Base-by-base conservation (phyloP, 306 rosid species). In the Trichosanthes truncata region DNA sequence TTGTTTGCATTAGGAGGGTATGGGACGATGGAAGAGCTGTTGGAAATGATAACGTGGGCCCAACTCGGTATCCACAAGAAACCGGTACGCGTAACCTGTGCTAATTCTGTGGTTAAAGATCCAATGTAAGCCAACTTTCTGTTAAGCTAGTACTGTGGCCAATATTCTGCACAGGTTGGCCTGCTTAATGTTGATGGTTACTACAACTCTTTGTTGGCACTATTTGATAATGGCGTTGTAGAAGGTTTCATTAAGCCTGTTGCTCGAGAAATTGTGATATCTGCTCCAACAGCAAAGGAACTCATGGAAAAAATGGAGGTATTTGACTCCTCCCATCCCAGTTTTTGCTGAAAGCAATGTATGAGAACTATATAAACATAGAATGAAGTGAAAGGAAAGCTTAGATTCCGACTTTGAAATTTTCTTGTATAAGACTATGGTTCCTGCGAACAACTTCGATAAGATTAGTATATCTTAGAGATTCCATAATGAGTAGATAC, bases 31-130 rank as follows among this genome's bases (percentile, higher is more conserved):
- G 98, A 94, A 83, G 98, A 94, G 85, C 88, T 89, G 76, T 65
- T 94, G 89, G 97, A 92, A 88, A 90, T 94, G 92, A 94, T 94
- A 85, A 92, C 98, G 46, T 92, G 98, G 98, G 91, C 96, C 62
- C 98, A 94, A 72, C 96, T 94, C 38, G 98, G 97, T 74, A 94
- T 94, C 87, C 98, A 94, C 80, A 90, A 85, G 83, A 94, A 94
- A 76, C 92, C 98, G 72, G 98, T 94, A 85, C 82, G 81, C 17
- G 11, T 77, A 11, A 55, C 20, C 51, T 76, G 10, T 38, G 43
- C 29, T 9, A 67, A 38, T 38, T 57, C 36, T 53, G 23, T 76
- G 53, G 68, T 55, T 76, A 12, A n/a, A 55, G 52, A 12, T 55
- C 52, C 7, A 35, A 33, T 53, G 35, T 14, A 20, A 59, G 21